Evolutionary conservation across 352 stramenopile species (phyloP), one percentile per base, ranked within the genome.

Genomic region (Pythium rishiriense): DNA sequence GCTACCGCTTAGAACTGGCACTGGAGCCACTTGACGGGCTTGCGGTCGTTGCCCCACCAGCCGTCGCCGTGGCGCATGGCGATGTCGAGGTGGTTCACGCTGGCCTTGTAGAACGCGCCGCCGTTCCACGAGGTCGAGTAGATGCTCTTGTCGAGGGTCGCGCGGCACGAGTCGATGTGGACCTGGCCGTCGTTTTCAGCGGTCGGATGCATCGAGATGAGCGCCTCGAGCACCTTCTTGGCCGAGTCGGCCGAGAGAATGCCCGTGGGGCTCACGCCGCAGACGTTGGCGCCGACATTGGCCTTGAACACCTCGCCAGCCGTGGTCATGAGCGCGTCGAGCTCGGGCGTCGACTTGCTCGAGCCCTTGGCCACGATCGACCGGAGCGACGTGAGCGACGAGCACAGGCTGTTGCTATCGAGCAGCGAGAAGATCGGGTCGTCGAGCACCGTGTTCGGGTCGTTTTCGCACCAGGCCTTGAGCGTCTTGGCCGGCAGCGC

Each of bases 121-220:
- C 42, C 56, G 41, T 25, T 22, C 46, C 48, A 72, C 25, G 45
- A 63, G 25, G 55, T 65, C 19, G 43, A 47, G 50, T 70, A 77
- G 24, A 56, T 31, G 19, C 8, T 43, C 22, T 15, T 24, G 4
- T 50, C 29, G 9, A 69, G 19, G 4, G 51, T 42, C 0, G 31
- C 63, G 14, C 53, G 45, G 45, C 73, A 81, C 51, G 63, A 72
- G 31, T 56, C 64, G 35, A 75, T 73, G 28, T 73, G 57, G 31
- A 81, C 73, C 29, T 63, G 60, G 12, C 73, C 73, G 46, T 81
- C 73, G 68, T 75, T 78, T 24, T 47, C 28, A 12, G 43, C 25
- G 24, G 57, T 73, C 11, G 47, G 48, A 56, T 78, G 70, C n/a
- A 45, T 53, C 15, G 64, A 64, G 50, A 74, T 63, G 17, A 29